Evolutionary conservation across 116 monocot species (phyloP).

Genomic region (Phalaenopsis hybrid): DNA sequence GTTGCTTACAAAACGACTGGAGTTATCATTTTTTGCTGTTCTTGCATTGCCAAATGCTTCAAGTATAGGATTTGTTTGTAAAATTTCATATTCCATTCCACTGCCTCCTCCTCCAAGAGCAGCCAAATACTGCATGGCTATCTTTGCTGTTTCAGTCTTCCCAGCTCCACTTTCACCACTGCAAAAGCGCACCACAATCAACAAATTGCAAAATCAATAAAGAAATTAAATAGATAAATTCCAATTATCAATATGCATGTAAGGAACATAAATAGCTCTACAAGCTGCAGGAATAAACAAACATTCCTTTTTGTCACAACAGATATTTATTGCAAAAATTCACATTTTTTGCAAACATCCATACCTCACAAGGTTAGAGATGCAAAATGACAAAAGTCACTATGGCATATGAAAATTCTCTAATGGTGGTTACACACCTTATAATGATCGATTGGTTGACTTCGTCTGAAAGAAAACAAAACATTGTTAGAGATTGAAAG

Average conservation of each 20-base stretch:
- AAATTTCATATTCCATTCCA: constrained; percentile 89
- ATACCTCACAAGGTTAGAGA: background rate
- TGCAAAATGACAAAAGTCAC: background rate
- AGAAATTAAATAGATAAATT: background rate
- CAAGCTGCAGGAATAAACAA: background rate
- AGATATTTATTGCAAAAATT: too few relatives aligned
- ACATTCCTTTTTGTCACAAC: too few relatives aligned
- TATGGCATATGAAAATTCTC: background rate
- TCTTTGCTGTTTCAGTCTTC: constrained; percentile 98
- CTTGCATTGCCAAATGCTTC: constrained; percentile 99
- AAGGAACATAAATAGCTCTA: background rate
- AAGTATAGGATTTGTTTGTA: constrained; percentile 90
- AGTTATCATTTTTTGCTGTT: constrained; percentile 87
- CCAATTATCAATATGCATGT: too few relatives aligned
- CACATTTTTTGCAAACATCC: too few relatives aligned
- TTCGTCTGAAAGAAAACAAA: constrained; percentile 16
- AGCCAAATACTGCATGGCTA: constrained; percentile 98
- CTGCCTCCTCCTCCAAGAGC: constrained; percentile 88
- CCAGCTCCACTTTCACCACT: constrained; percentile 99
- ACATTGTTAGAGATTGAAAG: background rate
- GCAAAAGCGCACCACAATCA: background rate
- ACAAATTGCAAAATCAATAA: background rate
- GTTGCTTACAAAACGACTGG: constrained; percentile 86
- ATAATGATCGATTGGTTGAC: constrained; percentile 21
- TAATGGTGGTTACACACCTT: constrained; percentile 9